Evolutionary conservation across 805 yeast genomes (phyloP).

Genomic region (Candida piceae): DNA sequence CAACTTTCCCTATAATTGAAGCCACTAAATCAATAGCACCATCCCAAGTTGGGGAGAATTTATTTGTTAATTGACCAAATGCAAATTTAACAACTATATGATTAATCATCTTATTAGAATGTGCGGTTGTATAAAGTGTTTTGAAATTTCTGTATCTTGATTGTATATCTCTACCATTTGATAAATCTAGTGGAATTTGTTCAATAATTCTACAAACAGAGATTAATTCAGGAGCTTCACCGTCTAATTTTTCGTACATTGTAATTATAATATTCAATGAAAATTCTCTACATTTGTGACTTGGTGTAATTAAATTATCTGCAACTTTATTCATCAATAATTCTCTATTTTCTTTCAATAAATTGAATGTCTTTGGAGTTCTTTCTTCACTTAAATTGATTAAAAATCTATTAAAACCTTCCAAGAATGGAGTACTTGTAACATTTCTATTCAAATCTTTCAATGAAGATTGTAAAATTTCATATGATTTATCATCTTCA

Average conservation of each 20-base stretch:
- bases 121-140: slow-evolving; percentile 32
- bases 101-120: slow-evolving; percentile 21
- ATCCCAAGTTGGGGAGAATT: slow-evolving; percentile 83
- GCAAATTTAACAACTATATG: slow-evolving; percentile 41
- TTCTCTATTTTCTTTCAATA: slow-evolving; percentile 12
- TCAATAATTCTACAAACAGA: slow-evolving; percentile 57
- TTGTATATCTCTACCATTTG: slow-evolving; percentile 69
- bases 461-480: slow-evolving; percentile 18
- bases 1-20: slow-evolving; percentile 36
- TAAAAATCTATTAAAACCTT: slow-evolving; percentile 30
- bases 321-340: slow-evolving; percentile 21
- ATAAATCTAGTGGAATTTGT: slow-evolving; percentile 63
- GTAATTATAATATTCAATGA: slow-evolving; percentile 41
- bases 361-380: slow-evolving; percentile 2
- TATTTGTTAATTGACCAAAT: slow-evolving; percentile 68
- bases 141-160: slow-evolving; percentile 61
- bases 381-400: slow-evolving; percentile 1
- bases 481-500: slow-evolving; percentile 8
- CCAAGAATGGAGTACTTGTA: slow-evolving; percentile 35
- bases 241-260: slow-evolving; percentile 30
- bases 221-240: slow-evolving; percentile 19
- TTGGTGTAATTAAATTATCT: slow-evolving; percentile 42
- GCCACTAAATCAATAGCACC: slow-evolving; percentile 63
- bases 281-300: slow-evolving; percentile 43
- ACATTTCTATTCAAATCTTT: slow-evolving; percentile 23